Evolutionary conservation across 805 yeast genomes (phyloP), one percentile per base, ranked within the genome.

Genomic region (Hanseniaspora thailandica): DNA sequence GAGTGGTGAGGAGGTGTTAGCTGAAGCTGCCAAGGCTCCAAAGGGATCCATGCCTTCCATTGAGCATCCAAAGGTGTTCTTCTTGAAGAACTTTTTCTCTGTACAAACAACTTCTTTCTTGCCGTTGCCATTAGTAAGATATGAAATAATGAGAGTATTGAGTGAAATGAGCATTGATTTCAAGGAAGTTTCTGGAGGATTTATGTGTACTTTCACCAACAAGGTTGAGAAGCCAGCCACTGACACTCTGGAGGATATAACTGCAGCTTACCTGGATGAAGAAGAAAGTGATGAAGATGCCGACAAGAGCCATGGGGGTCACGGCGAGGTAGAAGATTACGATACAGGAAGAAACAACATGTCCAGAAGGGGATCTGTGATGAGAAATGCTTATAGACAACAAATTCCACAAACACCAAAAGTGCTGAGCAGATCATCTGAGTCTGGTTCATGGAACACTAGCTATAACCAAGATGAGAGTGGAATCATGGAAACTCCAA

Each of bases 31-130:
- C 15, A 69, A 70, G 56, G 88, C 94, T 13, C 77, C 80, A 54
- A 78, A 82, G 2, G 86, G 86, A 53, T 69, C 84, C 15, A 88
- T 89, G 96, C 95, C 94, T 26, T 87, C 96, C 0, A 87, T 90
- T 65, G 96, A 89, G 63, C 86, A 81, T 63, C 95, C 96, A 56
- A 84, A 84, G 69, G 89, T 95, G 1, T 75, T 89, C 58, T 88
- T 87, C 71, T 74, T 89, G 65, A 86, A 88, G 64, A 97, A 97
- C 1, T 89, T 90, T 63, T 89, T 89, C 69, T 82, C 90, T 56
- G 97, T 89, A 47, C 96, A 89, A 69, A 86, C 95, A 1, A 89
- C 97, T 0, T 87, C 96, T 2, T 86, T 96, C 4, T 87, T 87
- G 61, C 93, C 96, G 19, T 73, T 90, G 54, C 89, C 95, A 12